These are phyloP conservation scores for Hymenoscyphus scutula DNA, from an alignment of 2,329 filamentous ascomycete species.

Conservation along the genomic window DNA sequence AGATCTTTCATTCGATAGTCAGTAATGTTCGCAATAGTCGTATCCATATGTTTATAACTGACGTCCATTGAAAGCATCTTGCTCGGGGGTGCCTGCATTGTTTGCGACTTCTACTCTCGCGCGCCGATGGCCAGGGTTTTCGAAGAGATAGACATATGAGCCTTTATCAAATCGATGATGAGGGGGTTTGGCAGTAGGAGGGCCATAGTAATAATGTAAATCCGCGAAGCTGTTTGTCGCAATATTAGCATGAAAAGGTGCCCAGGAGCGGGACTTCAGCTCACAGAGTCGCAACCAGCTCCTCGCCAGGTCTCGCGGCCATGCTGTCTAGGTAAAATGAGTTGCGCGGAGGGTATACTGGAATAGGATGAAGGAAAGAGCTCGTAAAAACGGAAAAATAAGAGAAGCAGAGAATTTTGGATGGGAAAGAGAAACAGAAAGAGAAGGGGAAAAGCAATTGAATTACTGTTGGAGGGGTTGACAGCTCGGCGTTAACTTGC, in stretches of 20 bases:
- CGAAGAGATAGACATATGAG: constrained; percentile 78
- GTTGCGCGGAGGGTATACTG: background rate
- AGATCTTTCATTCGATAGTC: constrained; percentile 49
- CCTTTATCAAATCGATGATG: constrained; percentile 79
- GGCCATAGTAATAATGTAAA: constrained; percentile 74
- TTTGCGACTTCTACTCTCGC: constrained; percentile 77
- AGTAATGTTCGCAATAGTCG: background rate
- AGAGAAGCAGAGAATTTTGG: background rate
- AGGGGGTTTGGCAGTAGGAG: constrained; percentile 63
- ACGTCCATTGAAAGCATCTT: constrained; percentile 79
- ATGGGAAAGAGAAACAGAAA: constrained; percentile 1
- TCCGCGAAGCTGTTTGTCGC: constrained; percentile 64
- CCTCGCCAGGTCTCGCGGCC: constrained; percentile 48
- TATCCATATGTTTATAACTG: constrained; percentile 39
- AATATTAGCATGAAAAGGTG: background rate
- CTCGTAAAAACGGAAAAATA: background rate
- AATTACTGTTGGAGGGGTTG: background rate
- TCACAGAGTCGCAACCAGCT: constrained; percentile 52
- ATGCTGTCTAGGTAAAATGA: constrained; percentile 34
- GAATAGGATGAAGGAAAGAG: constrained; percentile 2
- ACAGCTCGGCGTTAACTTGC: constrained; percentile 19
- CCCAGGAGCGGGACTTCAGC: constrained; percentile 29
- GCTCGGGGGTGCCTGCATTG: constrained; percentile 68
- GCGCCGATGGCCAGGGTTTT: constrained; percentile 64
- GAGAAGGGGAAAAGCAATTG: background rate